A percentile compares a stretch with the other conserved stretches of the same genome.
phyloP scores from a whole-genome alignment of 371 early-diverging fungal genomes.

The Syncephalastrum racemosum region DNA sequence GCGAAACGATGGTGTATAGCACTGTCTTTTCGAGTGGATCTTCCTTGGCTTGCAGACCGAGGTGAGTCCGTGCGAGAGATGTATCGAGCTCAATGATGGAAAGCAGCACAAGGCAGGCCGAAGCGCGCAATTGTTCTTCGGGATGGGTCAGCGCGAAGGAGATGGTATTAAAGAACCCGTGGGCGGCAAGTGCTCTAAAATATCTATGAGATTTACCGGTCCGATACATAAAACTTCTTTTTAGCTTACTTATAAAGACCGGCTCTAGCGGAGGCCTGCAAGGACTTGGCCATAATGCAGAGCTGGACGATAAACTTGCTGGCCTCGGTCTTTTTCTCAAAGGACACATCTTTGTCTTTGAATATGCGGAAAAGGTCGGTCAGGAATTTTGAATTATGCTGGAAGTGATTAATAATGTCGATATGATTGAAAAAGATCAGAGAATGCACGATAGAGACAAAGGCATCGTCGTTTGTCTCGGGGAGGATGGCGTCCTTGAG shows the following conservation, averaged over 20 bases:
- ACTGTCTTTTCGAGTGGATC: slow-evolving; percentile 40
- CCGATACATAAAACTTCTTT: background rate
- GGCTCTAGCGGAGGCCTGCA: slow-evolving; percentile 60
- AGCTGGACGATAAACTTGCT: slow-evolving; percentile 77
- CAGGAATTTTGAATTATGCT: slow-evolving; percentile 65
- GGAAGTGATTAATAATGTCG: slow-evolving; percentile 76
- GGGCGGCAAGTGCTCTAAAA: slow-evolving; percentile 60
- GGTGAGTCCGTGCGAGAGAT: slow-evolving; percentile 67
- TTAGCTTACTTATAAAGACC: slow-evolving; percentile 52
- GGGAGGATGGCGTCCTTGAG: slow-evolving; percentile 80
- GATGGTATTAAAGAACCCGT: slow-evolving; percentile 79
- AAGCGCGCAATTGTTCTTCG: slow-evolving; percentile 54
- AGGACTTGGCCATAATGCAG: slow-evolving; percentile 65
- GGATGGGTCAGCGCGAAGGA: slow-evolving; percentile 58
- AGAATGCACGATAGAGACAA: slow-evolving; percentile 65
- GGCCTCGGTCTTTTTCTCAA: slow-evolving; percentile 61
- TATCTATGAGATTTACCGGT: background rate
- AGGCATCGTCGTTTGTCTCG: slow-evolving; percentile 70
- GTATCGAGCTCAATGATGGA: slow-evolving; percentile 80
- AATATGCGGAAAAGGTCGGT: slow-evolving; percentile 67
- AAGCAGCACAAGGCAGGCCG: slow-evolving; percentile 69
- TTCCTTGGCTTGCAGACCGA: slow-evolving; percentile 60
- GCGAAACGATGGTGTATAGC: slow-evolving; percentile 62
- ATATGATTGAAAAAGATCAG: slow-evolving; percentile 78
- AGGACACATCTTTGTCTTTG: slow-evolving; percentile 34